These are phyloP conservation scores for Hortiboletus flavorubellus DNA, from an alignment of 768 basidiomycete species.

Conservation along the genomic window DNA sequence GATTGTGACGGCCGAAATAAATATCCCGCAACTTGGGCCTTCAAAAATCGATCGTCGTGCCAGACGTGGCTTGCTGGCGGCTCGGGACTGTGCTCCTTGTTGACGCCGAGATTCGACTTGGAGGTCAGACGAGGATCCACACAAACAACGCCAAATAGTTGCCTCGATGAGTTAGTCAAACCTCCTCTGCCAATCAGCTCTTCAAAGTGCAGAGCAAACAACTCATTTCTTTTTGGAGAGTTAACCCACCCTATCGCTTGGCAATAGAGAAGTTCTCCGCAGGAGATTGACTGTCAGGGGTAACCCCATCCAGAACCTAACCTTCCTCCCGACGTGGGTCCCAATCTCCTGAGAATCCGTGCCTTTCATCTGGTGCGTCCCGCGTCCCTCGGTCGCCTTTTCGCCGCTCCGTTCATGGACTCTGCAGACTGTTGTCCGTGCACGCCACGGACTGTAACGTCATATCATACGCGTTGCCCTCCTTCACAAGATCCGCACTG, in stretches of 20 bases:
- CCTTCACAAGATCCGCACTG: conserved; percentile 27
- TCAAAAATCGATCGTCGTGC: neutral
- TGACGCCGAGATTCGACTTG: neutral
- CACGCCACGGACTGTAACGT: conserved; percentile 9
- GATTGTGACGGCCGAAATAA: neutral
- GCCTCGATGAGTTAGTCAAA: neutral
- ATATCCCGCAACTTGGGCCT: neutral
- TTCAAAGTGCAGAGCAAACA: neutral
- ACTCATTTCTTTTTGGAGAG: neutral
- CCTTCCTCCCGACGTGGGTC: conserved; percentile 6
- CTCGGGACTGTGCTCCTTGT: neutral
- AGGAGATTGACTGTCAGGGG: conserved; percentile 2
- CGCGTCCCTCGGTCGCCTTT: conserved; percentile 8
- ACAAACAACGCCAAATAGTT: conserved; percentile 11
- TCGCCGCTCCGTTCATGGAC: conserved; percentile 16
- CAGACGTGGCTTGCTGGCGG: no score
- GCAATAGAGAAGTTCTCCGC: neutral
- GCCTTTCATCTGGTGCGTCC: conserved; percentile 6
- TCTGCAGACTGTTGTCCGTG: neutral
- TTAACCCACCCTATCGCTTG: conserved; percentile 3
- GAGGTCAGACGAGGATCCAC: neutral
- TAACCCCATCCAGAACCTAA: conserved; percentile 13
- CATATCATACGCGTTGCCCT: conserved; percentile 16
- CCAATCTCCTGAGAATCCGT: conserved; percentile 16
- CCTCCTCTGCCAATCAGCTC: neutral